Percentiles rank a stretch among this genome's conserved stretches.
Conservation (phyloP, 306 rosid genomes). For the Comarum palustre region DNA sequence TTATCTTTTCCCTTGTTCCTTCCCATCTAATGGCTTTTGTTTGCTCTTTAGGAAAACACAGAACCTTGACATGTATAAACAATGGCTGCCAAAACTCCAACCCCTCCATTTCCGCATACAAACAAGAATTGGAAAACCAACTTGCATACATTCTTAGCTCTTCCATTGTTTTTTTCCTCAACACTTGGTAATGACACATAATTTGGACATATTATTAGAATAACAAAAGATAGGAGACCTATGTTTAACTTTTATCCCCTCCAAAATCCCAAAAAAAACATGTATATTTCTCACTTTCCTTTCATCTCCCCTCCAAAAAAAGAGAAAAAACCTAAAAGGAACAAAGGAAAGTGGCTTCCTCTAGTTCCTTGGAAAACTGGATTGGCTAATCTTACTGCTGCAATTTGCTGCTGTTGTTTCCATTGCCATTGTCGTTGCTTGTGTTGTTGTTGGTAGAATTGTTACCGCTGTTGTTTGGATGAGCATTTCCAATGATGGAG, state of each 20-base stretch:
- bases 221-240: constrained; percentile 34
- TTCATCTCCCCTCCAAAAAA: constrained; percentile 13
- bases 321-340: not conserved
- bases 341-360: constrained; percentile 2
- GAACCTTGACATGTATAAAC: not conserved
- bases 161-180: not conserved
- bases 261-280: not conserved
- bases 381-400: constrained; percentile 36
- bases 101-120: constrained; percentile 20
- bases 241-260: constrained; percentile 11
- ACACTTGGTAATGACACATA: constrained; percentile 16
- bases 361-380: constrained; percentile 35
- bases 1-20: constrained; percentile 21
- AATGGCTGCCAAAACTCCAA: constrained; percentile 13
- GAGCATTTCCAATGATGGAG: constrained; percentile 51
- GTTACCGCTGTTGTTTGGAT: constrained; percentile 26
- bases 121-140: constrained; percentile 17
- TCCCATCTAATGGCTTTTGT: constrained; percentile 14
- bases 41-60: constrained; percentile 7
- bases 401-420: constrained; percentile 26
- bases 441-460: constrained; percentile 16
- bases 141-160: constrained; percentile 10
- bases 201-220: constrained; percentile 26
- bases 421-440: constrained; percentile 15
- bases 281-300: constrained; percentile 23